Evolutionary conservation across 106 monocot species (phyloP), one percentile per base, ranked within the genome.

Genomic region (Alisma plantagoaquatica): DNA sequence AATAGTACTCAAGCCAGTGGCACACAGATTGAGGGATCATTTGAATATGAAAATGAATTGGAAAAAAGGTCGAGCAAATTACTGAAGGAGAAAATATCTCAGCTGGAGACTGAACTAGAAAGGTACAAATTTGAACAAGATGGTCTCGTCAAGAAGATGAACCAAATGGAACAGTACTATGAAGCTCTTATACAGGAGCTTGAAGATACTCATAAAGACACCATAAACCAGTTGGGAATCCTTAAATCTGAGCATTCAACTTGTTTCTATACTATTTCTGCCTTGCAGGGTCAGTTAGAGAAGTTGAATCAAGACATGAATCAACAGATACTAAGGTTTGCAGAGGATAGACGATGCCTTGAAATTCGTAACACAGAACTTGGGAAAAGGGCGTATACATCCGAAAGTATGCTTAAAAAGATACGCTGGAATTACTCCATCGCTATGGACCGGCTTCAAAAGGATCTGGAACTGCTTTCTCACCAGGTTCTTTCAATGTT

Each of bases 401-500:
- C 90, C 21, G 90, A 99, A 66, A 55, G 51, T 63, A 74, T 79
- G 57, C 72, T 99, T 16, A 99, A 80, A 38, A 73, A 72, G 59
- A 78, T 99, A 46, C 85, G 86, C 25, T 56, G 64, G 62, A 99
- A 82, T 65, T 90, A 90, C 32, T 74, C 82, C 11, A 27, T 73
- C 29, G 82, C 90, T 26, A 77, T 86, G 38, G 90, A 82, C 44
- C 73, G 74, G 17, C 62, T 99, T 18, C 90, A 90, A 53, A 99
- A 86, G 53, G 98, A 99, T 53, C 85, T 99, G 47, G 86, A 86
- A 59, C 57, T 90, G 29, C 90, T 99, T 48, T 99, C 98, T 17
- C 72, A 75, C 58, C 98, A 99, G 72, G 98, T 99, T 53, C 49
- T 90, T 14, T 99, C 98, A 33, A 74, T 99, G 76, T 90, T 86